A percentile compares a stretch with the other conserved stretches of the same genome.
These are phyloP conservation scores for Luffa acutangula DNA, from an alignment of 306 rosid species.

Conservation along the genomic window DNA sequence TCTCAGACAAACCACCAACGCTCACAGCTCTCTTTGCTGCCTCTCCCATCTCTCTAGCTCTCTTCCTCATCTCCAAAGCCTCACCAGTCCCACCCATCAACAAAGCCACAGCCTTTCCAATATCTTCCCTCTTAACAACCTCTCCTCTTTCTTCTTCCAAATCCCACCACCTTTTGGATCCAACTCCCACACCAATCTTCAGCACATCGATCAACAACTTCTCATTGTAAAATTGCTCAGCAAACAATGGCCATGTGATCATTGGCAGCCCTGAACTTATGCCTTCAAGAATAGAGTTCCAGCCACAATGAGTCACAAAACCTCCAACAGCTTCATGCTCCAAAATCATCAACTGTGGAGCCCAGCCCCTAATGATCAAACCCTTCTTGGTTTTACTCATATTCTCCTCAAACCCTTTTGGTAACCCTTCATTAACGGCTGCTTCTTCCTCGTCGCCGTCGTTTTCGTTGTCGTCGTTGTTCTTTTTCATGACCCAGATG, in stretches of 20 bases:
- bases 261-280: neutral
- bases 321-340: neutral
- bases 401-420: neutral
- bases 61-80: neutral
- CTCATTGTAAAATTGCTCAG: neutral
- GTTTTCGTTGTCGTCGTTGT: neutral
- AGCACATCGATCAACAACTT: neutral
- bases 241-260: neutral
- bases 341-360: neutral
- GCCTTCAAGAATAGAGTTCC: neutral
- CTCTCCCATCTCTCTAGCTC: neutral
- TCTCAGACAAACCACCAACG: neutral
- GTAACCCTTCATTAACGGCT: neutral
- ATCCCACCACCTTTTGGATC: neutral
- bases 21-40: neutral
- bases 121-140: neutral
- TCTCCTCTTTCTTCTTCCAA: neutral
- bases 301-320: neutral
- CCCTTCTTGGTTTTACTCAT: neutral
- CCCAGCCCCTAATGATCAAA: neutral
- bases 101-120: neutral
- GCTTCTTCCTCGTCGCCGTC: neutral
- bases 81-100: neutral
- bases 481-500: conserved; percentile 2
- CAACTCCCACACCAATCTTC: neutral